Conservation (phyloP, 2,329 filamentous ascomycete species). For the Phyllosticta citribraziliensis region DNA sequence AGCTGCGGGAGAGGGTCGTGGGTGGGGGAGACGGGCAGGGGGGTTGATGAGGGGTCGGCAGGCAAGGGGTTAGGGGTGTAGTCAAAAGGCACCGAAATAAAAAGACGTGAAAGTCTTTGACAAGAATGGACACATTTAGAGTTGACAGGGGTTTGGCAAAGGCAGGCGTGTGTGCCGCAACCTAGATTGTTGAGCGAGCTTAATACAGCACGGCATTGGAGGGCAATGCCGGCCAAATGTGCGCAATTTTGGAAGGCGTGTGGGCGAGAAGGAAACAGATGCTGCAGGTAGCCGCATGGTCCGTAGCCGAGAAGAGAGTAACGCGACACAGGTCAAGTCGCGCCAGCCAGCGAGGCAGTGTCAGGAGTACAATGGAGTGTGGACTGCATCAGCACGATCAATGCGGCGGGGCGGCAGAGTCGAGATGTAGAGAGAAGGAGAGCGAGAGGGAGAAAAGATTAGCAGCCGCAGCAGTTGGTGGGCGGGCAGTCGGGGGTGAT, state of each 20-base stretch:
- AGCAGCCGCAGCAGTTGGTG: not conserved
- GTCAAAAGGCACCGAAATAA: too few relatives aligned
- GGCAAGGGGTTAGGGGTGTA: not conserved
- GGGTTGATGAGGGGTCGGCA: not conserved
- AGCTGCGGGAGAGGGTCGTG: constrained; percentile 41
- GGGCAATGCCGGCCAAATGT: not conserved
- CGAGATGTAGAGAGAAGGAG: not conserved
- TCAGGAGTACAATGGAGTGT: not conserved
- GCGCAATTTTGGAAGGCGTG: not conserved
- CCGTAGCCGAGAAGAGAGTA: not conserved
- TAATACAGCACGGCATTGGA: not conserved
- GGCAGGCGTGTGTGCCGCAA: not conserved
- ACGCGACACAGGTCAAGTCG: not conserved
- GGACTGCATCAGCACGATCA: not conserved
- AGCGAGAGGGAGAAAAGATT: not conserved
- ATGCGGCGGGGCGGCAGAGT: not conserved
- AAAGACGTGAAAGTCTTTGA: too few relatives aligned
- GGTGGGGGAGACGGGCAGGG: constrained; percentile 4
- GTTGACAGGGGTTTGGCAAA: not conserved
- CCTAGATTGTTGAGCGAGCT: not conserved
- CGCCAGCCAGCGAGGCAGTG: not conserved
- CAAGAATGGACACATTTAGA: not conserved
- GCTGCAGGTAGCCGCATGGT: not conserved
- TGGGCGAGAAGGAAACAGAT: not conserved
- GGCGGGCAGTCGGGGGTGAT: too few relatives aligned